These are phyloP conservation scores for Trametes hirsuta DNA, from an alignment of 1,284 basidiomycete species.

Conservation along the genomic window DNA sequence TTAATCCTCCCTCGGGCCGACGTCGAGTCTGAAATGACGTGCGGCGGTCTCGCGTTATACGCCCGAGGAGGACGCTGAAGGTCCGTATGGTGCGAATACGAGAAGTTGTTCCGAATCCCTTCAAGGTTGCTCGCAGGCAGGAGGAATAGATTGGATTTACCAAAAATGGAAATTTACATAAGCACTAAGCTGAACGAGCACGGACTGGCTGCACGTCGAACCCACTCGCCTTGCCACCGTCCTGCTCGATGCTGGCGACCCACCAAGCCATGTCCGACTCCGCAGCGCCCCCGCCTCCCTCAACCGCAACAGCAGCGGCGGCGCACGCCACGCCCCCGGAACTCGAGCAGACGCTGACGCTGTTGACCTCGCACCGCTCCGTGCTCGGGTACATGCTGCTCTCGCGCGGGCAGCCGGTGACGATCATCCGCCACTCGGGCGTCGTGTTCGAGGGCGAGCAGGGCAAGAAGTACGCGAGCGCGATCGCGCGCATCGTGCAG, in stretches of 20 bases:
- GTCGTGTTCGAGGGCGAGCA: conserved; percentile 88
- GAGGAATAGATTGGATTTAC: too few species aligned
- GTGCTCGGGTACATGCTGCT: conserved; percentile 89
- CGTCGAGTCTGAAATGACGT: too few species aligned
- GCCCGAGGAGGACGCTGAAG: too few species aligned
- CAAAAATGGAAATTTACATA: conserved; percentile 1
- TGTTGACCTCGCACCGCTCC: conserved; percentile 80
- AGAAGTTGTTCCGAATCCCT: too few species aligned
- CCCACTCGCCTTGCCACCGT: conserved; percentile 1
- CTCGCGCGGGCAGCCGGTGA: conserved; percentile 63
- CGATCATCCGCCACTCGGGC: conserved; percentile 83
- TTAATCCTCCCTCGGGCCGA: too few species aligned
- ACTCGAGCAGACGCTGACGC: conserved; percentile 75
- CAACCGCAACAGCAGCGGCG: conserved; percentile 11
- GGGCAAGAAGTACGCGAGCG: conserved; percentile 78
- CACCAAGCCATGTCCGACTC: conserved; percentile 23
- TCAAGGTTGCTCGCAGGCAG: too few species aligned
- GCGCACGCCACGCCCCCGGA: conserved; percentile 58
- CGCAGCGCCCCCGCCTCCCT: neutral
- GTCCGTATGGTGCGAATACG: too few species aligned
- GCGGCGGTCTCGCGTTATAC: too few species aligned
- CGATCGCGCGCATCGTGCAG: conserved; percentile 80
- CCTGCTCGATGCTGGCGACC: conserved; percentile 21
- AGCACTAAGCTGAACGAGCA: neutral
- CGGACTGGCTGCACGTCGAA: neutral